A percentile compares a stretch with the other conserved stretches of the same genome.
Conservation (phyloP, 495 filamentous ascomycete species). For the Penicillium dipodomyicola region DNA sequence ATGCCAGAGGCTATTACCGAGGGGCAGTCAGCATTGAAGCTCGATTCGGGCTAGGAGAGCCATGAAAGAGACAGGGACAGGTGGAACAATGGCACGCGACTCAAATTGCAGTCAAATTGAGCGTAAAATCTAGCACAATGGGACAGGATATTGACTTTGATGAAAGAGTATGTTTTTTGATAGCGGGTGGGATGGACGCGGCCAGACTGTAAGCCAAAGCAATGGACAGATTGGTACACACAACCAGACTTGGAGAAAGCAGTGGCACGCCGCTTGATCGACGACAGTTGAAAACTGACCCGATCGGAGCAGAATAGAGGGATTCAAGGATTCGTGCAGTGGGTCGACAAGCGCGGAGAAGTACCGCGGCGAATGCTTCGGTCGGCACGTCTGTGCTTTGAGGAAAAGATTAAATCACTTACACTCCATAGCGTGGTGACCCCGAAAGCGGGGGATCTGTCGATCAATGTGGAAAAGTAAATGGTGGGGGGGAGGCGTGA, state of each 20-base stretch:
- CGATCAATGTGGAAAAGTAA: conserved; percentile 31
- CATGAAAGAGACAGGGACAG: conserved; percentile 18
- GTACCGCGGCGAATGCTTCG: conserved; percentile 41
- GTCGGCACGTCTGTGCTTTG: conserved; percentile 29
- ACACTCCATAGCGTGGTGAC: conserved; percentile 55
- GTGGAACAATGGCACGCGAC: conserved; percentile 41
- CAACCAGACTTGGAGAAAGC: conserved; percentile 20
- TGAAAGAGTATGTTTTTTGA: conserved; percentile 43
- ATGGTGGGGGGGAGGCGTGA: conserved; percentile 31
- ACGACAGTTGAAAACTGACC: conserved; percentile 4
- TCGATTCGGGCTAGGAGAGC: conserved; percentile 23
- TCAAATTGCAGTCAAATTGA: conserved; percentile 26
- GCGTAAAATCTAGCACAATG: conserved; percentile 27
- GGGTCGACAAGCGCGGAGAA: conserved; percentile 50
- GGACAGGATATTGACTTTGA: conserved; percentile 38
- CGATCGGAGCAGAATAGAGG: conserved; percentile 15
- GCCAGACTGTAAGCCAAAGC: conserved; percentile 33
- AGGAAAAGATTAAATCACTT: conserved; percentile 38
- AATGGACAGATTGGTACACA: conserved; percentile 26
- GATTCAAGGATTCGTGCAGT: conserved; percentile 35
- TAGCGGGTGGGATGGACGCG: conserved; percentile 42
- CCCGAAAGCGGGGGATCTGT: conserved; percentile 37
- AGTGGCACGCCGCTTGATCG: conserved; percentile 17
- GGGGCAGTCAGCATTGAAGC: conserved; percentile 50
- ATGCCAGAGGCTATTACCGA: conserved; percentile 48